phyloP scores from a whole-genome alignment of 225 moss, liverwort and hornwort genomes.

The Physcomitrium patens region DNA sequence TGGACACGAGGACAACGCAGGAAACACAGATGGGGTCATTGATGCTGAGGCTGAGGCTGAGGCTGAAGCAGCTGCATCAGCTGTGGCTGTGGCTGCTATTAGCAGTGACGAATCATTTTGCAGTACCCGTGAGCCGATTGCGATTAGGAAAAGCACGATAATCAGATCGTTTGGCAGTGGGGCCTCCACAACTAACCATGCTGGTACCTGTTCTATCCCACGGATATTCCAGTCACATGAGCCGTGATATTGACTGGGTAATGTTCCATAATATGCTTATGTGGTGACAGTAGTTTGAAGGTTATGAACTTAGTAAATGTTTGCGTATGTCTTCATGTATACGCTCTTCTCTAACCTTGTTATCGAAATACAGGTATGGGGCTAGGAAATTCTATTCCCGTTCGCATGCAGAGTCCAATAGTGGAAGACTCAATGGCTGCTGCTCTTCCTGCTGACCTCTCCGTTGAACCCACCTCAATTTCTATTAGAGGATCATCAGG shows the following conservation, averaged over 20 bases:
- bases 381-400: slow-evolving; percentile 59
- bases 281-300: too few relatives aligned
- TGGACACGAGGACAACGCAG: slow-evolving; percentile 67
- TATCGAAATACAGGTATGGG: slow-evolving; percentile 60
- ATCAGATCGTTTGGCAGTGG: slow-evolving; percentile 69
- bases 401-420: slow-evolving; percentile 72
- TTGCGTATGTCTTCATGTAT: too few relatives aligned
- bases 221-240: neutral
- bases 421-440: slow-evolving; percentile 91
- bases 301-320: too few relatives aligned
- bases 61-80: slow-evolving; percentile 96
- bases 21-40: slow-evolving; percentile 49
- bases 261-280: neutral
- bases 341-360: slow-evolving; percentile 12
- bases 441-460: slow-evolving; percentile 91
- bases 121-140: slow-evolving; percentile 73
- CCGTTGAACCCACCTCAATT: slow-evolving; percentile 86
- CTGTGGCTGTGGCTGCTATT: slow-evolving; percentile 98
- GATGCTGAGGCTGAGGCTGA: slow-evolving; percentile 98
- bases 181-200: slow-evolving; percentile 64
- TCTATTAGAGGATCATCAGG: slow-evolving; percentile 72
- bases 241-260: slow-evolving; percentile 5
- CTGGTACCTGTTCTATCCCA: slow-evolving; percentile 49
- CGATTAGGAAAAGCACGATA: slow-evolving; percentile 63
- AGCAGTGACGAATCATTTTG: slow-evolving; percentile 95